These are phyloP conservation scores for Scutellaria baicalensis DNA, from an alignment of 257 asterid genomes.

Conservation along the genomic window DNA sequence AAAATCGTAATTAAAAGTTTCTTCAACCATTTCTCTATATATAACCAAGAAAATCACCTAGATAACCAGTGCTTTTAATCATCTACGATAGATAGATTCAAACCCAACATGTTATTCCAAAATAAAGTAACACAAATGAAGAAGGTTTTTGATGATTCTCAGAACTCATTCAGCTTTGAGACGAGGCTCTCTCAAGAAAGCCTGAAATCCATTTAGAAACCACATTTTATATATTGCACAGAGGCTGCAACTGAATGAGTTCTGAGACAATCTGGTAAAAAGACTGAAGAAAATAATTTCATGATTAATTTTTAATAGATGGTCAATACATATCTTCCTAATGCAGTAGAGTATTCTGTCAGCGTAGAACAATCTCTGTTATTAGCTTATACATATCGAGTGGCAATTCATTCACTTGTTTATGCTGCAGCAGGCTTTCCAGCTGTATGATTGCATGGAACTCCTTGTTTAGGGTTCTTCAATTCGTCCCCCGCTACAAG, in stretches of 20 bases:
- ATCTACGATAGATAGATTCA: no score
- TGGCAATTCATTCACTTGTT: conserved; percentile 4
- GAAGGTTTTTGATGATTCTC: no score
- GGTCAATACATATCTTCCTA: background rate
- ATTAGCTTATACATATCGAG: background rate
- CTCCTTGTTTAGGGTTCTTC: conserved; percentile 51
- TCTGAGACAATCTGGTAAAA: background rate
- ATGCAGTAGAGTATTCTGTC: background rate
- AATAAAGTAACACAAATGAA: no score
- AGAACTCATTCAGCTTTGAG: no score
- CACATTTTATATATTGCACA: background rate
- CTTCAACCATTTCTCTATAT: background rate
- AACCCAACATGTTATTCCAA: no score
- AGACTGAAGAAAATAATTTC: background rate
- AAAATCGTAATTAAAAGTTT: background rate
- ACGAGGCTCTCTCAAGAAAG: no score
- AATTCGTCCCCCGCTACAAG: conserved; percentile 90
- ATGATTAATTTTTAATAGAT: background rate
- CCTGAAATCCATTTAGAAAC: no score
- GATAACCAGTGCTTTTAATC: background rate
- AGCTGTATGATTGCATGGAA: conserved; percentile 56
- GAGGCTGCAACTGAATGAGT: background rate
- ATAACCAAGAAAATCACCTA: background rate
- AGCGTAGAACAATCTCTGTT: background rate
- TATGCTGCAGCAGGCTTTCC: conserved; percentile 35